Percentiles rank a stretch among this genome's conserved stretches.
phyloP scores from a whole-genome alignment of 1,284 basidiomycete species.

The Amylostereum chailletii region DNA sequence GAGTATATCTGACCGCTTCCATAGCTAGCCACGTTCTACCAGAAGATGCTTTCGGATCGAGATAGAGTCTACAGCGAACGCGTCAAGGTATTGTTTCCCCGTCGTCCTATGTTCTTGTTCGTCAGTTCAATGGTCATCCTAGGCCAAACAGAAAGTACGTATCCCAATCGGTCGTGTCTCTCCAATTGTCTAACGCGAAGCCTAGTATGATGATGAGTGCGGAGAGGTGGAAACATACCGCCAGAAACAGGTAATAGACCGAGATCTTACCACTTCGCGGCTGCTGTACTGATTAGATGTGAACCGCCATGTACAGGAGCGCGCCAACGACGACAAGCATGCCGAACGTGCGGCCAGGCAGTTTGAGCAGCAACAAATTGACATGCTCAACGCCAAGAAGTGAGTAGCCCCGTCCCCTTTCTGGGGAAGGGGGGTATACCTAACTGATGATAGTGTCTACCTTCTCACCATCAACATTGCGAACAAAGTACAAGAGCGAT shows the following conservation, averaged over 20 bases:
- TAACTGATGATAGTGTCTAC: slow-evolving; percentile 40
- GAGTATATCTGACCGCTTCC: neutral
- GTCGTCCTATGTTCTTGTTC: slow-evolving; percentile 1
- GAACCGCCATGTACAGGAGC: slow-evolving; percentile 33
- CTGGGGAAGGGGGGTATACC: too few species aligned
- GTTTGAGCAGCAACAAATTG: slow-evolving; percentile 61
- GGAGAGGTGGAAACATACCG: slow-evolving; percentile 58
- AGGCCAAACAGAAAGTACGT: slow-evolving; percentile 68
- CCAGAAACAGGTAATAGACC: slow-evolving; percentile 59
- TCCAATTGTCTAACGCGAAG: slow-evolving; percentile 7
- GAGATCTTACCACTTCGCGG: too few species aligned
- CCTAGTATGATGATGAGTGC: slow-evolving; percentile 73
- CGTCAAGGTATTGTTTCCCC: slow-evolving; percentile 41
- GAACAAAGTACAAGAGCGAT: slow-evolving; percentile 60
- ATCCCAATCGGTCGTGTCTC: neutral
- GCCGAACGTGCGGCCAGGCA: slow-evolving; percentile 66
- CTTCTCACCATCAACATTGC: slow-evolving; percentile 60
- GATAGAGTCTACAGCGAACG: slow-evolving; percentile 63
- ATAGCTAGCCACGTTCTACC: slow-evolving; percentile 62
- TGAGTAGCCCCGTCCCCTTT: slow-evolving; percentile 16
- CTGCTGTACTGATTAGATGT: neutral
- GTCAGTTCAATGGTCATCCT: slow-evolving; percentile 2
- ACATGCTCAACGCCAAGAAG: slow-evolving; percentile 81
- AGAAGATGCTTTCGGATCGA: slow-evolving; percentile 61
- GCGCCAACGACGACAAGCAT: slow-evolving; percentile 65